These are phyloP conservation scores for Aspergillus terreus DNA, from an alignment of 2,329 filamentous ascomycete species.

Conservation along the genomic window DNA sequence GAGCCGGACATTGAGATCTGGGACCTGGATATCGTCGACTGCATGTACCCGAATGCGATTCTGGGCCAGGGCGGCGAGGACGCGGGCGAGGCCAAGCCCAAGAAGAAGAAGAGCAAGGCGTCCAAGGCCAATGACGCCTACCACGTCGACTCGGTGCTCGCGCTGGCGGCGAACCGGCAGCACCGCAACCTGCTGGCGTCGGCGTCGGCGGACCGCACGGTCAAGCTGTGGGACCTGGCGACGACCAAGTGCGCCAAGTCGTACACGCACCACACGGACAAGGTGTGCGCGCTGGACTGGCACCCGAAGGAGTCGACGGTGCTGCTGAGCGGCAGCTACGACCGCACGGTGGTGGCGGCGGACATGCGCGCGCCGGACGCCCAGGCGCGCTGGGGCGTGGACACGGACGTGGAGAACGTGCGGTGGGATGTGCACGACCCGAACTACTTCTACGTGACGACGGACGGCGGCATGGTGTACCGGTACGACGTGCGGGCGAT, in stretches of 20 bases:
- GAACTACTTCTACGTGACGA: constrained; percentile 94
- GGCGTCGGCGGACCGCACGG: constrained; percentile 90
- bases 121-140: constrained; percentile 83
- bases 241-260: constrained; percentile 92
- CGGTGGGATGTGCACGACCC: constrained; percentile 89
- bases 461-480: constrained; percentile 86
- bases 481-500: constrained; percentile 82
- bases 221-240: constrained; percentile 96
- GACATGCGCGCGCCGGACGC: constrained; percentile 93
- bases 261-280: constrained; percentile 93
- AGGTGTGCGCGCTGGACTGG: constrained; percentile 95
- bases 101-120: constrained; percentile 91
- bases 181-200: constrained; percentile 94
- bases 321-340: constrained; percentile 88
- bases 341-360: constrained; percentile 87
- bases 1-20: constrained; percentile 98
- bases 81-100: constrained; percentile 50
- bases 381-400: constrained; percentile 84
- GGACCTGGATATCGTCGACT: constrained; percentile 93
- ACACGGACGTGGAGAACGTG: constrained; percentile 90
- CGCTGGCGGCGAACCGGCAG: constrained; percentile 85
- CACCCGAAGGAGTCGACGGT: constrained; percentile 83
- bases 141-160: constrained; percentile 90
- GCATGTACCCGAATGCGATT: constrained; percentile 97
- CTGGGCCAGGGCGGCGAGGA: constrained; percentile 68